Percentiles rank a stretch among this genome's conserved stretches.
These are phyloP conservation scores for Laetiporus sulphureus DNA, from an alignment of 1,284 basidiomycete species.

Conservation along the genomic window DNA sequence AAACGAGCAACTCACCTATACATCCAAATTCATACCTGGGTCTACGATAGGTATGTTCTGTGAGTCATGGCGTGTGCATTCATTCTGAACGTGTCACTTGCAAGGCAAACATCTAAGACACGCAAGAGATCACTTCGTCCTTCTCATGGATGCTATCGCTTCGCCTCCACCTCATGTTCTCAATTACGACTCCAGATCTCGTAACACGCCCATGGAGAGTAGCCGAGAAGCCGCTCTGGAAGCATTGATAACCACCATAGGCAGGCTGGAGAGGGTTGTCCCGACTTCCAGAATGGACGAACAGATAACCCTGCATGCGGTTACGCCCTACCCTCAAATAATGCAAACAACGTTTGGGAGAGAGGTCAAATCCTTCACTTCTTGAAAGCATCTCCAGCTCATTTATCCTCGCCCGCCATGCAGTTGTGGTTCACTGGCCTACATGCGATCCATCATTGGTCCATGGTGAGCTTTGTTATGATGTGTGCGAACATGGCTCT, in stretches of 20 bases:
- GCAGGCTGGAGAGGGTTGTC: slow-evolving; percentile 46
- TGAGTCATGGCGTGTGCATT: background rate
- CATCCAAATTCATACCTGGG: slow-evolving; percentile 67
- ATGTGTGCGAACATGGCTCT: background rate
- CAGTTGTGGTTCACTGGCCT: slow-evolving; percentile 83
- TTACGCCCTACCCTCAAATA: slow-evolving; percentile 70
- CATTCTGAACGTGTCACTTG: background rate
- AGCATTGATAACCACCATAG: slow-evolving; percentile 51
- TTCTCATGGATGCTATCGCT: slow-evolving; percentile 53
- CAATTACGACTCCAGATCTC: slow-evolving; percentile 67
- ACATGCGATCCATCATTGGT: slow-evolving; percentile 84
- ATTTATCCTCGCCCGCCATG: no score
- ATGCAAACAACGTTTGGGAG: slow-evolving; percentile 75
- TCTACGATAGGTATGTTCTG: slow-evolving; percentile 67
- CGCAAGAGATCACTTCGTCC: slow-evolving; percentile 71
- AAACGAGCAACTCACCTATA: slow-evolving; percentile 60
- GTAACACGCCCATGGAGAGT: slow-evolving; percentile 79
- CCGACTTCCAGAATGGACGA: slow-evolving; percentile 43
- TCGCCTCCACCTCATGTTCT: slow-evolving; percentile 46
- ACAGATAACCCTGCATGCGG: slow-evolving; percentile 61
- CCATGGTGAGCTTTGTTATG: slow-evolving; percentile 49
- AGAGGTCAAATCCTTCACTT: slow-evolving; percentile 63
- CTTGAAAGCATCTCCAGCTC: no score
- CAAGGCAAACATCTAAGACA: slow-evolving; percentile 78
- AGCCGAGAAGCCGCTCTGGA: slow-evolving; percentile 50